Conservation (phyloP, 2,329 filamentous ascomycete species). For the Dothideomycetes sp. region DNA sequence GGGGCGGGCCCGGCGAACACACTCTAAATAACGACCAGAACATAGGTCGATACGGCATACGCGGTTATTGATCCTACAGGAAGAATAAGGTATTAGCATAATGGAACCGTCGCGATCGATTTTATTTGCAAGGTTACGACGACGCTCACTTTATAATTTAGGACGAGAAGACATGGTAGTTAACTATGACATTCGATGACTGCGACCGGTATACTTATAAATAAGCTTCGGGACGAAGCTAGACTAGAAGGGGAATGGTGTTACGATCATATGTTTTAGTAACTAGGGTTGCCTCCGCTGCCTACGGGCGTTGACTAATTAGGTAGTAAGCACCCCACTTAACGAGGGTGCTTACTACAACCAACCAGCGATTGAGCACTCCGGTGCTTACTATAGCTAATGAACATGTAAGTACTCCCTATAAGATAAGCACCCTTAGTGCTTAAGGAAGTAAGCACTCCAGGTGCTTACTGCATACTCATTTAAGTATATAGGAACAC, state of each 20-base stretch:
- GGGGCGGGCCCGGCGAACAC: too few species aligned
- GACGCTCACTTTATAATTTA: not conserved
- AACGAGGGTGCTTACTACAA: not conserved
- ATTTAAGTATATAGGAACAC: too few species aligned
- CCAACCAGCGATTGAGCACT: too few species aligned
- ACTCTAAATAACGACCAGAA: not conserved
- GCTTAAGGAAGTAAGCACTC: not conserved
- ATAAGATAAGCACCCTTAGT: not conserved
- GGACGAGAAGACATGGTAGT: not conserved
- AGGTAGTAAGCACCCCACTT: not conserved
- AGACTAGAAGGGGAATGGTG: not conserved
- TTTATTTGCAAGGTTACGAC: not conserved
- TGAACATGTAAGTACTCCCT: too few species aligned
- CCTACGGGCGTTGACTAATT: not conserved
- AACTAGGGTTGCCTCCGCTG: not conserved
- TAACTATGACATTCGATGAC: not conserved
- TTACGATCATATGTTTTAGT: too few species aligned
- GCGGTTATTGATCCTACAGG: too few species aligned
- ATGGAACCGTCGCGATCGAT: not conserved
- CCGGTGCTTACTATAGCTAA: too few species aligned
- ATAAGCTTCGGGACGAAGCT: not conserved
- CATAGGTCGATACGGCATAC: not conserved
- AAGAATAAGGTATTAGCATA: too few species aligned
- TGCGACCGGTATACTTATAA: not conserved
- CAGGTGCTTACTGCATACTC: too few species aligned